Evolutionary conservation across 768 basidiomycete genomes (phyloP), one percentile per base, ranked within the genome.

Genomic region (Russula emetica): DNA sequence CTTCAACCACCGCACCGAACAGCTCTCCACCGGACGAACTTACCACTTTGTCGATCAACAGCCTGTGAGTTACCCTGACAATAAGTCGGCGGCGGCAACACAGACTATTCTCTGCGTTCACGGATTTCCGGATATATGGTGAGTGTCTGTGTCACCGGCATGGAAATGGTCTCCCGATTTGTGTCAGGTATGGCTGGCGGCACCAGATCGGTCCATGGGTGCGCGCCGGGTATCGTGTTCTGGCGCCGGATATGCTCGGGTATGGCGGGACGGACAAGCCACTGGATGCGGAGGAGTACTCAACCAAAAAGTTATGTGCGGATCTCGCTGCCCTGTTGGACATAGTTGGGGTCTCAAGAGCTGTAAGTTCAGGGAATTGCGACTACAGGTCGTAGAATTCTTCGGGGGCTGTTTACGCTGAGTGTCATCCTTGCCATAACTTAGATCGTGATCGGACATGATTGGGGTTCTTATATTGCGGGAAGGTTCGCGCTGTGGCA

Each of bases 1-100:
- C 68, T 87, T 87, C 75, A 79, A 79, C 71, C 87, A 87, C 68
- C 75, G 77, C 56, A 77, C 72, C 2, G 79, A 80, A 61, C 68
- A 51, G 26, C 78, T 89, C 11, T 77, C 83, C 8, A 88, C 87
- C 0, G 85, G 86, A 4, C 76, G 81, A 40, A 78, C 77, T 8
- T 90, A 90, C 68, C 87, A 88, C 67, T 89, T 87, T 73, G 78
- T 90, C 64, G 88, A 91, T 72, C 83, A 90, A 72, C 66, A 77
- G n/a, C 86, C 87, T 6, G 66, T 61, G 18, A 63, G 73, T 49
- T 77, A 80, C 66, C 47, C 26, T 45, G 73, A 79, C 66, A 73
- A 76, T 16, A 71, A 74, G 34, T 69, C 75, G 22, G 77, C 76
- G 14, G 26, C 26, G 11, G 54, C 14, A 7, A 30, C 18, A 8